Base-by-base conservation (phyloP, 495 filamentous ascomycete species). In the Tuber brumale region DNA sequence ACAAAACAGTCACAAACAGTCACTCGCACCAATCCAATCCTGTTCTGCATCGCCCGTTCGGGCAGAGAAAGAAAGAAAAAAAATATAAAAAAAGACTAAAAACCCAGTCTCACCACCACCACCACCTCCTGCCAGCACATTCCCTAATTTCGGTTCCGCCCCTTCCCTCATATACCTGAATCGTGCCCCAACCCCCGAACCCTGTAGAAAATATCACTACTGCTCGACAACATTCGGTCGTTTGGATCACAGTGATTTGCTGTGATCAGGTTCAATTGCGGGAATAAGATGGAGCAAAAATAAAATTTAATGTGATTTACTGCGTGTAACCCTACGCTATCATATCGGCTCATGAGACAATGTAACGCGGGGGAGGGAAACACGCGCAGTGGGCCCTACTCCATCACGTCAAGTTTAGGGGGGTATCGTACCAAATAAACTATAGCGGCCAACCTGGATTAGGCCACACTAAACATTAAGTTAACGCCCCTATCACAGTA, bases 21-120 rank as follows among this genome's bases (percentile, higher is more conserved):
- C 44, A 77, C 76, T 43, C 73, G 73, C 74, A 76, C 21, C 18
- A 9, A 19, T 18, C 35, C 37, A 41, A 41, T 37, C 48, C 43
- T 70, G 19, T 61, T n/a, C 51, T 39, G 1, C 9, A 61, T 61
- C n/a, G 31, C n/a, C 21, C 27, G 0, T 9, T 6, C 27, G 14
- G 21, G 31, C 18, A 14, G 69, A 45, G 4, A 27, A 45, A 14
- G 48, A 37, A 12, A 16, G 6, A 46, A 14, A 43, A 46, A 37
- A 51, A n/a, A n/a, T n/a, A n/a, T n/a, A n/a, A n/a, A 39, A 16
- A 45, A 76, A 48, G 21, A 18, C 72, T 31, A 31, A 27, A 4
- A 35, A 27, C 51, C 51, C n/a, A 18, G 10, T 8, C 51, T 57
- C 51, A 35, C 57, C 27, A 31, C 37, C 27, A 31, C 37, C 1